Percentiles rank a stretch among this genome's conserved stretches.
Conservation (phyloP, 352 stramenopile species). For the Globisporangium emineosum region DNA sequence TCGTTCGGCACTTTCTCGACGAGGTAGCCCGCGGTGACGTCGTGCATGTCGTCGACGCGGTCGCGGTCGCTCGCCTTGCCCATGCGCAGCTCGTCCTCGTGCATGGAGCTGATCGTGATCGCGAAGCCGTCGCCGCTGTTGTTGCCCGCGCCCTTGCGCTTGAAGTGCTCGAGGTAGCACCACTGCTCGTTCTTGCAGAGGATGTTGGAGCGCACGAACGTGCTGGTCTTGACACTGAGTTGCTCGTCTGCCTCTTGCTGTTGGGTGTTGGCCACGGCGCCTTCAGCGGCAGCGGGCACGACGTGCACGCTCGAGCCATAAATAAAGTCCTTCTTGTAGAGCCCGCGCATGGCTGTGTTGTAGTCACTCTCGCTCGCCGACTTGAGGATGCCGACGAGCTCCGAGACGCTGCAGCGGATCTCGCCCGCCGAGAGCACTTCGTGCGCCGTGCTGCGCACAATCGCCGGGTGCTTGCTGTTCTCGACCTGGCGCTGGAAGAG, state of each 20-base stretch:
- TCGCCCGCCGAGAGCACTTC: conserved; percentile 18
- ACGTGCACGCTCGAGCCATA: conserved; percentile 40
- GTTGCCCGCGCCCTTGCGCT: conserved; percentile 5
- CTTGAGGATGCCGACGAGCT: conserved; percentile 19
- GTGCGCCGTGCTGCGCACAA: conserved; percentile 4
- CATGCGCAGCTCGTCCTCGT: conserved; percentile 30
- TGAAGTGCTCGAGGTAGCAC: conserved; percentile 21
- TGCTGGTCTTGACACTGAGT: conserved; percentile 19
- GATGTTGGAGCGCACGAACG: conserved; percentile 16
- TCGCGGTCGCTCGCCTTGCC: conserved; percentile 25
- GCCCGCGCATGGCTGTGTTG: conserved; percentile 33
- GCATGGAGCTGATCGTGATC: conserved; percentile 31
- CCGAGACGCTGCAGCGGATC: conserved; percentile 16
- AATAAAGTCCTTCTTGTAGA: conserved; percentile 46
- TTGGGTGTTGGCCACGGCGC: not conserved
- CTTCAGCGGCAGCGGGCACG: conserved; percentile 10
- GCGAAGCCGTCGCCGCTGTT: conserved; percentile 19
- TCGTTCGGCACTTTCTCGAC: conserved; percentile 32
- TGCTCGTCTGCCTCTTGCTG: conserved; percentile 15
- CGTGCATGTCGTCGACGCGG: conserved; percentile 35
- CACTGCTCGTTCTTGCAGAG: conserved; percentile 16
- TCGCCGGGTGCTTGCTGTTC: not conserved
- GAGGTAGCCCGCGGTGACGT: conserved; percentile 30
- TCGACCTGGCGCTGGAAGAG: conserved; percentile 17
- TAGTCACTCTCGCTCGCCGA: conserved; percentile 28